These are phyloP conservation scores for Epichloe sibirici DNA, from an alignment of 2,329 filamentous ascomycete genomes.

Conservation along the genomic window DNA sequence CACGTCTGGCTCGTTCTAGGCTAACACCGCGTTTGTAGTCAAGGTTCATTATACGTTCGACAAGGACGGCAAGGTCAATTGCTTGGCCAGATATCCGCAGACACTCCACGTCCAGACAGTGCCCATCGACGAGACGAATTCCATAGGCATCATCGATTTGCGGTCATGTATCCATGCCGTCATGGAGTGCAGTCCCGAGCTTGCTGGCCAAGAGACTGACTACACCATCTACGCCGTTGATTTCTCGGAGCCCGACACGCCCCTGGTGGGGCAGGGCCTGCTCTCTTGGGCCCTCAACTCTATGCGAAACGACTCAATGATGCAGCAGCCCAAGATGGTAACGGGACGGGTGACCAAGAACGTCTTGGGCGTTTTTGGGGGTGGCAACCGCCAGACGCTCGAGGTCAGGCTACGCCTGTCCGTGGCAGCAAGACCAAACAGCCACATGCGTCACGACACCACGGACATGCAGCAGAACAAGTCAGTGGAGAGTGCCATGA, in stretches of 20 bases:
- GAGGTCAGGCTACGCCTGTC: conserved; percentile 87
- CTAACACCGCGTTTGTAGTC: conserved; percentile 40
- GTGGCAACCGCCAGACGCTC: conserved; percentile 73
- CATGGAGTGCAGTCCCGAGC: conserved; percentile 66
- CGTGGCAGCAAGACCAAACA: conserved; percentile 51
- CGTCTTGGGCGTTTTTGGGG: conserved; percentile 69
- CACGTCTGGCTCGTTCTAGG: conserved; percentile 5
- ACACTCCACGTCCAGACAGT: conserved; percentile 70
- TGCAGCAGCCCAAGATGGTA: conserved; percentile 58
- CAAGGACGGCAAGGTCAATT: conserved; percentile 75
- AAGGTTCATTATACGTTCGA: conserved; percentile 98
- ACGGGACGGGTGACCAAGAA: conserved; percentile 88
- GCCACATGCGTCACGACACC: conserved; percentile 14
- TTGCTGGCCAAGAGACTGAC: conserved; percentile 57
- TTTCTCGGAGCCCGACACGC: conserved; percentile 88
- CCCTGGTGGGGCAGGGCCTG: conserved; percentile 90
- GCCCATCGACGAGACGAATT: conserved; percentile 62
- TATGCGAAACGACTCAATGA: conserved; percentile 24
- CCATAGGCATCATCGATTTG: conserved; percentile 81
- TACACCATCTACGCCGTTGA: conserved; percentile 97
- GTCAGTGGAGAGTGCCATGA: conserved; percentile 25
- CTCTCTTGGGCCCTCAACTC: conserved; percentile 65
- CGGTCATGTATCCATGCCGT: conserved; percentile 80
- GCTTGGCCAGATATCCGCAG: conserved; percentile 74
- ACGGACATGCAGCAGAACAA: conserved; percentile 11